Conservation (phyloP, 495 filamentous ascomycete species). For the Penicillium taxi region DNA sequence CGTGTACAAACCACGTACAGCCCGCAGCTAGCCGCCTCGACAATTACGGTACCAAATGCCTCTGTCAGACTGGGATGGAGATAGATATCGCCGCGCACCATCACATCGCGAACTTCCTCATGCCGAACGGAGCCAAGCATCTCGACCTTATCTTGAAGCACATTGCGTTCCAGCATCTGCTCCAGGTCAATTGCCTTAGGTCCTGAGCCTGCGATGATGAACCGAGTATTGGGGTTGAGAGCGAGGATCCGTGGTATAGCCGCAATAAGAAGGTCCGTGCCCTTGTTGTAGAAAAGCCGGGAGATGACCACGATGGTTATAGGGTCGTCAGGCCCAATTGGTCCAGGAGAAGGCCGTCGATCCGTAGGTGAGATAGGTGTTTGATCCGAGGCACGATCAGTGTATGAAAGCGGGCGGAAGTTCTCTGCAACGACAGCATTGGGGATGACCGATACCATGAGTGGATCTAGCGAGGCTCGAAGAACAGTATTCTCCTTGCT, state of each 20-base stretch:
- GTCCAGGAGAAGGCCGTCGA: conserved; percentile 41
- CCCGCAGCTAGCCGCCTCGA: conserved; percentile 92
- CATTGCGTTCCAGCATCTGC: conserved; percentile 93
- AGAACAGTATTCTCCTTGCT: conserved; percentile 99
- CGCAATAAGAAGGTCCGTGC: conserved; percentile 88
- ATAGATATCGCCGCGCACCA: conserved; percentile 95
- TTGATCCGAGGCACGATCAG: conserved; percentile 22
- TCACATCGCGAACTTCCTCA: conserved; percentile 96
- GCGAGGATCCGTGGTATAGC: conserved; percentile 88
- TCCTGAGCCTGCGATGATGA: conserved; percentile 91
- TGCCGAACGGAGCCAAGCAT: conserved; percentile 87
- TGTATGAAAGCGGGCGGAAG: conserved; percentile 62
- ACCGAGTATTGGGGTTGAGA: conserved; percentile 83
- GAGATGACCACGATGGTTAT: conserved; percentile 97
- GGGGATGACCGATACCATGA: conserved; percentile 96
- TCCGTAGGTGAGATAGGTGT: conserved; percentile 25
- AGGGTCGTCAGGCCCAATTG: conserved; percentile 68
- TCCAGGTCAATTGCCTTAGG: conserved; percentile 96
- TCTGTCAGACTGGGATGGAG: conserved; percentile 91
- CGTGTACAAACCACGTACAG: conserved; percentile 94
- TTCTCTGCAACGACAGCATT: conserved; percentile 97
- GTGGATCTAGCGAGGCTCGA: conserved; percentile 83
- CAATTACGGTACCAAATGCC: conserved; percentile 94
- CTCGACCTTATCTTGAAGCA: conserved; percentile 89
- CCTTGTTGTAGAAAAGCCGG: conserved; percentile 97